Evolutionary conservation across 2,329 filamentous ascomycete species (phyloP), one percentile per base, ranked within the genome.

Genomic region (Cladophialophora bantiana): DNA sequence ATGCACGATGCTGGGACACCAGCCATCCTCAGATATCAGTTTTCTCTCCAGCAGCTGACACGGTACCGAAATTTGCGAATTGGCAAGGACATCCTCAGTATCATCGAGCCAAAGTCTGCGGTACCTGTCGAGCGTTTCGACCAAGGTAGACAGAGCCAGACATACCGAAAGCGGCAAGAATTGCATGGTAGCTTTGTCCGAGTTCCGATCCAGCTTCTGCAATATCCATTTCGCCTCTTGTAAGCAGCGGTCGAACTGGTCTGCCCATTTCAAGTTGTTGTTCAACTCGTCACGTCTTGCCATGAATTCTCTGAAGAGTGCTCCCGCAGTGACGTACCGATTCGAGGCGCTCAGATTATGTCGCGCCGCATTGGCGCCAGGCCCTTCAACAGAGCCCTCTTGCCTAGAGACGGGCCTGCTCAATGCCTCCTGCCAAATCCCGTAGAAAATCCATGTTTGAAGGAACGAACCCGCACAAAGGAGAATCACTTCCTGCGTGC

Each of bases 361-460:
- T 40, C 15, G 5, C 10, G 9, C 38, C 15, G 38, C 10, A 40
- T 15, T 40, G 7, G 38, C 9, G 15, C 13, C 13, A 13, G 38
- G 9, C 38, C 7, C 38, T 55, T 55, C 20, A 15, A 55, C 52
- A 35, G 52, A 35, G 18, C 7, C 26, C 52, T 55, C 52, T 35
- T 31, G 31, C n/a, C 52, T 55, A 10, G 31, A 31, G 4, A 55
- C 32, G 3, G 52, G 18, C 7, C 52, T 12, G 52, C 9, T 35
- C 52, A 55, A 34, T 34, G 31, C 35, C 40, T 40, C 56, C 36
- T 34, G 36, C 40, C 18, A 45, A 13, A 34, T 42, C 12, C 56
- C 56, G 38, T 45, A 48, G 56, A 45, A 42, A 4, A 59, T 18
- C 56, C 56, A 59, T 7, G 56, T 40, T 31, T 38, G 56, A 26